phyloP scores from a whole-genome alignment of 305 asterid genomes.

The Galium porrigens region DNA sequence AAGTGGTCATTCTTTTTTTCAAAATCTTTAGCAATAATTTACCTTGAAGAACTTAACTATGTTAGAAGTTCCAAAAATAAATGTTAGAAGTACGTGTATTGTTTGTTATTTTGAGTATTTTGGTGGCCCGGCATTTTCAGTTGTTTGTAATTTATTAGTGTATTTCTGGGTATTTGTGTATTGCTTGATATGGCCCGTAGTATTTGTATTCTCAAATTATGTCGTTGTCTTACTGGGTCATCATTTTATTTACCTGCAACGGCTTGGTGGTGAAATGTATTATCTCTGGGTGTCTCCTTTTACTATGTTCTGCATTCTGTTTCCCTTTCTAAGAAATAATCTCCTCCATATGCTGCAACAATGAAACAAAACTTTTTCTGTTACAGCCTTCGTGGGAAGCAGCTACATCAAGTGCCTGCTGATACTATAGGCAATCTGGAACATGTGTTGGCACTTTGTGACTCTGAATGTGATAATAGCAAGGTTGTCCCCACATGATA shows the following conservation, averaged over 20 bases:
- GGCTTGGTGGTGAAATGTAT: neutral
- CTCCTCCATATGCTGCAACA: neutral
- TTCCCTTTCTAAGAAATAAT: neutral
- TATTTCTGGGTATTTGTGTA: too few species aligned
- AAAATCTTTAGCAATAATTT: neutral
- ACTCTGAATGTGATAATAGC: constrained; percentile 38
- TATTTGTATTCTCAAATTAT: neutral
- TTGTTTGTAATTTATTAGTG: too few species aligned
- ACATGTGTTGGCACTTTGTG: constrained; percentile 59
- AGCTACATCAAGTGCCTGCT: constrained; percentile 64
- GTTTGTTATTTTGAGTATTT: neutral
- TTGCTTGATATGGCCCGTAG: too few species aligned
- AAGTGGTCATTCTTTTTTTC: neutral
- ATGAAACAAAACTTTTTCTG: constrained; percentile 12
- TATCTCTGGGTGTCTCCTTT: neutral
- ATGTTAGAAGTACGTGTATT: neutral
- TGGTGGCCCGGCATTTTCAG: neutral
- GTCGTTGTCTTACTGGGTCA: neutral
- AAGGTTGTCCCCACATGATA: constrained; percentile 36
- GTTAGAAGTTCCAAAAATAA: neutral
- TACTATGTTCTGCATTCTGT: neutral
- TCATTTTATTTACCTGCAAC: neutral
- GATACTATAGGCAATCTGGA: constrained; percentile 49
- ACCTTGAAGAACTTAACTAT: neutral
- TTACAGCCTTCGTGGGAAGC: constrained; percentile 73